These are phyloP conservation scores for Lichtheimia hyalospora DNA, from an alignment of 371 early-diverging fungal species.

Conservation along the genomic window DNA sequence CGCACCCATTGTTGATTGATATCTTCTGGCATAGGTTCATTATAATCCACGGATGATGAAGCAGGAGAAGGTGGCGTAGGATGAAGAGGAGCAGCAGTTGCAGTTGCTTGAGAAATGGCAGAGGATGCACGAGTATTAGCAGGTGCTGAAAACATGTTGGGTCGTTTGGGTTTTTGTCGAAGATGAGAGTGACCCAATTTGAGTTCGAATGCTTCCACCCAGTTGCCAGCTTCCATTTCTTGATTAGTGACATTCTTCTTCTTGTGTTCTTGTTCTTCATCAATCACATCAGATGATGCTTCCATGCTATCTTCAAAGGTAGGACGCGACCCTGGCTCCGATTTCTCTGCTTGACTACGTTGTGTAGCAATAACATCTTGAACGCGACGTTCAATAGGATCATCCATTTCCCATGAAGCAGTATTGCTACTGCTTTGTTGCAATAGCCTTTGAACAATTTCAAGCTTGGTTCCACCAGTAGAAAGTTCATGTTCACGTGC, in stretches of 20 bases:
- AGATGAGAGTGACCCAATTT: conserved; percentile 11
- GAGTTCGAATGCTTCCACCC: conserved; percentile 24
- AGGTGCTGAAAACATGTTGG: conserved; percentile 1
- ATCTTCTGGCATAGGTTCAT: conserved; percentile 12
- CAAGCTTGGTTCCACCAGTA: conserved; percentile 12
- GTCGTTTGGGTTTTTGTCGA: conserved; percentile 1
- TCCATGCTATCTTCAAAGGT: background rate
- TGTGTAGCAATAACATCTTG: conserved; percentile 1
- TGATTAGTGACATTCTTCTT: background rate
- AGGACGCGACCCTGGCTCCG: background rate
- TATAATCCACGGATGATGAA: background rate
- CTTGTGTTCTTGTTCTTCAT: background rate
- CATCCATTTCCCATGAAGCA: background rate
- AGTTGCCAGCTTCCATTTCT: conserved; percentile 7
- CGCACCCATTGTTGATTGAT: conserved; percentile 14
- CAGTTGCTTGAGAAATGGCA: background rate
- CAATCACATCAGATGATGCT: background rate
- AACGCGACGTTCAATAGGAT: background rate
- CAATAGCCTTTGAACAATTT: conserved; percentile 16
- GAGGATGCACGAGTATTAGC: background rate
- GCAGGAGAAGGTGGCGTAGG: background rate
- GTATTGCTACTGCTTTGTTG: background rate
- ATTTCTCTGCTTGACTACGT: conserved; percentile 1
- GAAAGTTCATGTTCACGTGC: conserved; percentile 10
- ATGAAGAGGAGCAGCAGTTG: conserved; percentile 3